Evolutionary conservation across 208 protist species (phyloP).

Genomic region (Trypanosoma congolense): DNA sequence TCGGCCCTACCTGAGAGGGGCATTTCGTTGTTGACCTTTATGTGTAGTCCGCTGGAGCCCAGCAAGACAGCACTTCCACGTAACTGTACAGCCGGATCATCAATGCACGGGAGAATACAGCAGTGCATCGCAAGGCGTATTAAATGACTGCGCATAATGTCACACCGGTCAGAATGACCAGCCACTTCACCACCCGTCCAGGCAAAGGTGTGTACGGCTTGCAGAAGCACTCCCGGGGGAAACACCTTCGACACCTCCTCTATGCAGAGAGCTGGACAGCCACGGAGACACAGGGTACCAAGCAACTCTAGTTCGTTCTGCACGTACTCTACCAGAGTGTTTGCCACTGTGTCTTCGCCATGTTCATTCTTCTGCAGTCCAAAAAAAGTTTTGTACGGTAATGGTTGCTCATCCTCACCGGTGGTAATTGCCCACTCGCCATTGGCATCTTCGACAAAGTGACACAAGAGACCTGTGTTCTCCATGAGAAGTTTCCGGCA

Average conservation of each 20-base stretch:
- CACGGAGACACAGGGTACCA: conserved; percentile 55
- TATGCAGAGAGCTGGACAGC: conserved; percentile 43
- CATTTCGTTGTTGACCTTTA: conserved; percentile 6
- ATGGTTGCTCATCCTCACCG: conserved; percentile 2
- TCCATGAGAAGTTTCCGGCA: conserved; percentile 57
- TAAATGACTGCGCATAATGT: conserved; percentile 44
- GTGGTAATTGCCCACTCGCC: conserved; percentile 17
- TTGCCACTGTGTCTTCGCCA: conserved; percentile 10
- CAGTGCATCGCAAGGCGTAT: conserved; percentile 59
- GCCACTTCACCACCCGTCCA: conserved; percentile 42
- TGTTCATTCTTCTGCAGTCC: background rate
- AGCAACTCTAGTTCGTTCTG: conserved; percentile 52
- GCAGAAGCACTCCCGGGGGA: conserved; percentile 33
- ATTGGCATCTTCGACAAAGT: conserved; percentile 26
- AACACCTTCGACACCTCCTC: conserved; percentile 40
- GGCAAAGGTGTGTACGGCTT: conserved; percentile 31
- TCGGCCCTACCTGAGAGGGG: conserved; percentile 44
- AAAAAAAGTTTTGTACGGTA: conserved; percentile 38
- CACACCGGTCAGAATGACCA: conserved; percentile 26
- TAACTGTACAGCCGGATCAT: conserved; percentile 45
- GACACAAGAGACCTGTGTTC: conserved; percentile 37
- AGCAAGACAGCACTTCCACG: conserved; percentile 59
- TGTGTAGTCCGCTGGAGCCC: conserved; percentile 57
- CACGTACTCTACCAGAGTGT: conserved; percentile 33
- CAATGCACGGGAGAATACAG: conserved; percentile 41